Evolutionary conservation across 768 basidiomycete genomes (phyloP).

Genomic region (Candolleomyces efflorescens): DNA sequence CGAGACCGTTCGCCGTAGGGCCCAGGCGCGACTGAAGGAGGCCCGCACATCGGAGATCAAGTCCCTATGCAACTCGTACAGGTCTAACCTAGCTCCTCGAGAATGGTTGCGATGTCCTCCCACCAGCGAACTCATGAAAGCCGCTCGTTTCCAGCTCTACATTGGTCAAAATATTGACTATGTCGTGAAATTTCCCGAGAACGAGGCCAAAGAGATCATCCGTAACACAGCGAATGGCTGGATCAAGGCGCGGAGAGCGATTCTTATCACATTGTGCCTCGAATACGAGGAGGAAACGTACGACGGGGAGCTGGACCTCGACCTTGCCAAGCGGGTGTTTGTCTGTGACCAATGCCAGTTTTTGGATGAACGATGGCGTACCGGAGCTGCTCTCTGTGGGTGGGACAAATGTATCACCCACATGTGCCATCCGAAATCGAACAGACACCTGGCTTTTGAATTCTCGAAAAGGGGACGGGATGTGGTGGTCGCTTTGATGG

Average conservation of each 20-base stretch:
- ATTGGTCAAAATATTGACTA: not conserved
- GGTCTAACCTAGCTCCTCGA: not conserved
- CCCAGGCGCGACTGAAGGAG: not conserved
- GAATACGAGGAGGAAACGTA: not conserved
- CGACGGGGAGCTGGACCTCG: not conserved
- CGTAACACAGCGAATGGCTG: no score
- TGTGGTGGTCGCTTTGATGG: not conserved
- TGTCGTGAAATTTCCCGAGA: not conserved
- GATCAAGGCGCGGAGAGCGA: no score
- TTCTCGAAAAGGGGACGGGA: not conserved
- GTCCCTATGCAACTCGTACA: not conserved
- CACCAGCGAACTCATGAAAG: not conserved
- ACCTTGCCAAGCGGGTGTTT: not conserved
- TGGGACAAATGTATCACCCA: not conserved
- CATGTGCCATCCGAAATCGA: not conserved
- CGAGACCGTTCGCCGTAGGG: not conserved
- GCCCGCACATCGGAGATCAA: not conserved
- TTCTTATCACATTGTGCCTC: no score
- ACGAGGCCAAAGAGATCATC: no score
- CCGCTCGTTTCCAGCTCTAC: not conserved
- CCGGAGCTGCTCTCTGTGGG: not conserved
- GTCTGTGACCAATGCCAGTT: not conserved
- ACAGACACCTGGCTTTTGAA: not conserved
- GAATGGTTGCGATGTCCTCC: slow-evolving; percentile 1
- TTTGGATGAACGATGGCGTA: not conserved